Evolutionary conservation across 768 basidiomycete species (phyloP).

Genomic region (Naematelia aurantialba): DNA sequence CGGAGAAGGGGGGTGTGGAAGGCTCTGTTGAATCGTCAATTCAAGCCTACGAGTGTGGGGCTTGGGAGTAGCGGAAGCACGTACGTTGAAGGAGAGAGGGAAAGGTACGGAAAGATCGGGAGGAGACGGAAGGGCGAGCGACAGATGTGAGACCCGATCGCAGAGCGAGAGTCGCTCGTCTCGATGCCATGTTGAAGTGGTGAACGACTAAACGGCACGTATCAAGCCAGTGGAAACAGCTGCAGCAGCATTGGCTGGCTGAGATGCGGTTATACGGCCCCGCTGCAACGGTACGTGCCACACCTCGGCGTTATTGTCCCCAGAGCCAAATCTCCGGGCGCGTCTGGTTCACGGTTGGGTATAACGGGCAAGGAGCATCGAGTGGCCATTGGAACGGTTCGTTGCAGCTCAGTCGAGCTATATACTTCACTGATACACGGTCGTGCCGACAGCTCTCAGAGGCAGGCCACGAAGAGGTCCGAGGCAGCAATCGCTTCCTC

Average conservation of each 20-base stretch:
- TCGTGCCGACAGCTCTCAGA: too few species aligned
- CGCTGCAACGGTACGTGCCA: too few species aligned
- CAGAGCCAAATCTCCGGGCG: too few species aligned
- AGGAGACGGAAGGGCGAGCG: constrained; percentile 2
- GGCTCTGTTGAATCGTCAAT: constrained; percentile 22
- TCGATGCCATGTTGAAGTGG: constrained; percentile 12
- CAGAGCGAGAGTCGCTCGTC: constrained; percentile 13
- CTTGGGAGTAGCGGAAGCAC: background rate
- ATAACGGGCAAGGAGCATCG: too few species aligned
- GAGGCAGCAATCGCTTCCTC: background rate
- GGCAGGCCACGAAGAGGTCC: too few species aligned
- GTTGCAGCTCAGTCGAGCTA: too few species aligned
- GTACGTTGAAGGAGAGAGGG: background rate
- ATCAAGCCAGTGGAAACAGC: background rate
- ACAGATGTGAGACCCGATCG: constrained; percentile 10
- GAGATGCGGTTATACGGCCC: too few species aligned
- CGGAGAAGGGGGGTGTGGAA: constrained; percentile 67
- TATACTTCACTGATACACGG: too few species aligned
- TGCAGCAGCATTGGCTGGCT: too few species aligned
- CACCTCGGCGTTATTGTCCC: background rate
- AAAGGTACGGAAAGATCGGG: constrained; percentile 17
- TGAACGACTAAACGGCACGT: background rate
- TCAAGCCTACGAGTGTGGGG: background rate
- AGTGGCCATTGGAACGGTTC: too few species aligned
- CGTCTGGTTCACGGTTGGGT: too few species aligned